A percentile compares a stretch with the other conserved stretches of the same genome.
Evolutionary conservation across 73 alveolate genomes (phyloP).

Genomic region (Paramecium caudatum): DNA sequence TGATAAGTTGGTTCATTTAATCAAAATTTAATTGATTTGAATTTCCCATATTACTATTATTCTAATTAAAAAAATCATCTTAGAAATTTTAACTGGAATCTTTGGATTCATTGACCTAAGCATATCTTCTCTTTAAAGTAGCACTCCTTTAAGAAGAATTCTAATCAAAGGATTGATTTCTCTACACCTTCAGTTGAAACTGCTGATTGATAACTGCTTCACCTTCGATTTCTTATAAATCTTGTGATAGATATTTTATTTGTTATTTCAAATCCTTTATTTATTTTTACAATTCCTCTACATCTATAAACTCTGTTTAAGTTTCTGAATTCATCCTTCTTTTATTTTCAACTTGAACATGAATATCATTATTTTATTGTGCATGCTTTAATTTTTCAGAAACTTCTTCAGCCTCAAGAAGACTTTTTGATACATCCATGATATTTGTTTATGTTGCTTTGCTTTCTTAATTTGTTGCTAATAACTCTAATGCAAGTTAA

Average conservation of each 20-base stretch:
- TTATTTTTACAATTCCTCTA: neutral
- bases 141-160: conserved; percentile 25
- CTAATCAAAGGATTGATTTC: neutral
- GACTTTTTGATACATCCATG: neutral
- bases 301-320: neutral
- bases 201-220: neutral
- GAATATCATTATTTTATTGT: too few relatives aligned
- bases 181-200: neutral
- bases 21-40: too few relatives aligned
- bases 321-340: neutral
- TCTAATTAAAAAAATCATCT: neutral
- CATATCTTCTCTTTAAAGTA: conserved; percentile 9
- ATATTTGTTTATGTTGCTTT: conserved; percentile 21
- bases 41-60: neutral
- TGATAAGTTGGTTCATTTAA: neutral
- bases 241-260: neutral
- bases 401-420: conserved; percentile 1
- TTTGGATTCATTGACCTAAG: neutral
- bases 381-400: neutral
- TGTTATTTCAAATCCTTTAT: neutral
- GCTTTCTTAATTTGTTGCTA: neutral
- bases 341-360: neutral
- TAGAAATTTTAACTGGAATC: neutral
- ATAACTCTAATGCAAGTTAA: neutral
- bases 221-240: conserved; percentile 7